Conservation (phyloP, 345 rosid genomes). For the Euclidium syriacum region DNA sequence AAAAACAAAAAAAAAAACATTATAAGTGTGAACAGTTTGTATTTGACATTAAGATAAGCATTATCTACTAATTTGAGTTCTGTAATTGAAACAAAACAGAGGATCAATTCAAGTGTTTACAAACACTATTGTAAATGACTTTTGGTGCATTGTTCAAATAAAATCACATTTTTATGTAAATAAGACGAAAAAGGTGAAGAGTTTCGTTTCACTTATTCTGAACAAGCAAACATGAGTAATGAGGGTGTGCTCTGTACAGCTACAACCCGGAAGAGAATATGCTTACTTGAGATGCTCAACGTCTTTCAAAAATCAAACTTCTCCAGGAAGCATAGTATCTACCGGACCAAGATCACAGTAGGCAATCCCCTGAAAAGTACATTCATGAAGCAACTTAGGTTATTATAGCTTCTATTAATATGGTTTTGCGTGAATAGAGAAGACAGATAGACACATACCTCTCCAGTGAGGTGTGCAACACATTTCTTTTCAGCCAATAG, state of each 20-base stretch:
- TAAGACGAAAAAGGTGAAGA: neutral
- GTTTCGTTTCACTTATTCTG: slow-evolving; percentile 19
- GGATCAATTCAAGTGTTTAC: slow-evolving; percentile 15
- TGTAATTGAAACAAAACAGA: neutral
- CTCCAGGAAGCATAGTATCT: slow-evolving; percentile 99
- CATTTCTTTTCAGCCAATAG: slow-evolving; percentile 89
- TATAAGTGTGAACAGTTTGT: slow-evolving; percentile 20
- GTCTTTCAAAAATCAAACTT: slow-evolving; percentile 49
- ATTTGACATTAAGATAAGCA: slow-evolving; percentile 13
- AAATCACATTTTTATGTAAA: slow-evolving; percentile 21
- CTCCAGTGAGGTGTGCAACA: slow-evolving; percentile 96
- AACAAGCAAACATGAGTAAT: slow-evolving; percentile 18
- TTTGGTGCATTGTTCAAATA: slow-evolving; percentile 7
- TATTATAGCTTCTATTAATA: slow-evolving; percentile 12
- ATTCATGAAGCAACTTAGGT: slow-evolving; percentile 3
- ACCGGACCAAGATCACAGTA: slow-evolving; percentile 82
- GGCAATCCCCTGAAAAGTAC: slow-evolving; percentile 67
- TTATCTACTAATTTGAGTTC: slow-evolving; percentile 10
- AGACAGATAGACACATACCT: slow-evolving; percentile 38
- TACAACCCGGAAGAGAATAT: slow-evolving; percentile 16
- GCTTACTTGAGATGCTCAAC: slow-evolving; percentile 24
- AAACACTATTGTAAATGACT: slow-evolving; percentile 23
- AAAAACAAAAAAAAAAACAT: neutral
- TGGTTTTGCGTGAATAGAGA: neutral
- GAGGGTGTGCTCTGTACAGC: slow-evolving; percentile 27